Evolutionary conservation across 805 yeast species (phyloP).

Genomic region (Grigorovia transvaalensis): DNA sequence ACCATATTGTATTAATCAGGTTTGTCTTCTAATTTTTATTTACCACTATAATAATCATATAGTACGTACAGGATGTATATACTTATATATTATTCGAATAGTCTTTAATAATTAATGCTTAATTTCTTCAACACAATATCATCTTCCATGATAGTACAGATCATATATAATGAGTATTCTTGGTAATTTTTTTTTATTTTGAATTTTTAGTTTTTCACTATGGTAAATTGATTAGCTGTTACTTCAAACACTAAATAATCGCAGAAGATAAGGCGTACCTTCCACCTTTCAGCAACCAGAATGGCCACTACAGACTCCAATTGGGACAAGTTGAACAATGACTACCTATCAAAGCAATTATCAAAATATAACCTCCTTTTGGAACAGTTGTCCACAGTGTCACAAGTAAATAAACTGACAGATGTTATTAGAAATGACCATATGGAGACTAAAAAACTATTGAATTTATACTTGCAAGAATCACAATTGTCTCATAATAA

Average conservation of each 20-base stretch:
- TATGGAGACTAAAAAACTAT: conserved; percentile 6
- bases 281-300: too few species aligned
- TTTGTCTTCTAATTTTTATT: neutral
- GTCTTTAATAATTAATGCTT: neutral
- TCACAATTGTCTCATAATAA: conserved; percentile 18
- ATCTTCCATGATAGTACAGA: too few species aligned
- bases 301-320: neutral
- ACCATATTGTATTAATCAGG: neutral
- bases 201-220: neutral
- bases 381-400: conserved; percentile 21
- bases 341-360: conserved; percentile 19
- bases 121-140: neutral
- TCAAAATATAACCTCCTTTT: conserved; percentile 21
- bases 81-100: too few species aligned
- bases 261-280: neutral
- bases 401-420: conserved; percentile 22
- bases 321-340: conserved; percentile 10
- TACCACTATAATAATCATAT: neutral
- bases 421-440: conserved; percentile 16
- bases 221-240: neutral
- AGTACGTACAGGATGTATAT: neutral
- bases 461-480: conserved; percentile 15
- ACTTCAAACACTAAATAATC: neutral
- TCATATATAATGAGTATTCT: too few species aligned
- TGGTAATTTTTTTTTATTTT: neutral